These are phyloP conservation scores for Neofusicoccum laricinum DNA, from an alignment of 2,329 filamentous ascomycete genomes.

Conservation along the genomic window DNA sequence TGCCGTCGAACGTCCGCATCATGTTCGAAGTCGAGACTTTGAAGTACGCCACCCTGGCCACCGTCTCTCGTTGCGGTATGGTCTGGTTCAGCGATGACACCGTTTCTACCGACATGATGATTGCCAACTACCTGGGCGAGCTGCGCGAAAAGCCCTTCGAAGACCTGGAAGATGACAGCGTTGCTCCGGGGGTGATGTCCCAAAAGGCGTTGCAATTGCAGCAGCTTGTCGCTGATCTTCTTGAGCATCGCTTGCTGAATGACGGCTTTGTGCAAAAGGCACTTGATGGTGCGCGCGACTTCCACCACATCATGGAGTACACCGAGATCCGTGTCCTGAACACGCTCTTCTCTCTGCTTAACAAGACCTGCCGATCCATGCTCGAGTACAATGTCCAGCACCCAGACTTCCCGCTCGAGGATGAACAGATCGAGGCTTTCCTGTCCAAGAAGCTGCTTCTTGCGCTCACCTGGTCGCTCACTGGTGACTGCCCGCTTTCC, in stretches of 20 bases:
- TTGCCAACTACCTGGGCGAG: slow-evolving; percentile 82
- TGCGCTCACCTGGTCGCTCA: slow-evolving; percentile 91
- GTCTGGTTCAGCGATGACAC: slow-evolving; percentile 99
- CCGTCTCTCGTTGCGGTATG: slow-evolving; percentile 99
- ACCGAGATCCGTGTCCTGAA: slow-evolving; percentile 86
- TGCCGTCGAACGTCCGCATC: slow-evolving; percentile 93
- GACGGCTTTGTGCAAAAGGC: slow-evolving; percentile 80
- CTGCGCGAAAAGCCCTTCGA: slow-evolving; percentile 84
- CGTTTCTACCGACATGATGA: slow-evolving; percentile 88
- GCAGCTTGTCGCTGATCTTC: slow-evolving; percentile 71
- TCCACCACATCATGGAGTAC: slow-evolving; percentile 98
- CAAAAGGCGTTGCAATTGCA: slow-evolving; percentile 75
- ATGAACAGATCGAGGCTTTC: slow-evolving; percentile 85
- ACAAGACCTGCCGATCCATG: slow-evolving; percentile 87
- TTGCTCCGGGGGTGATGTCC: slow-evolving; percentile 53
- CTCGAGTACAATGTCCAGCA: slow-evolving; percentile 97
- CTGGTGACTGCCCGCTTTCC: slow-evolving; percentile 84
- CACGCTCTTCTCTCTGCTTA: slow-evolving; percentile 91
- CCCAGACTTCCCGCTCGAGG: slow-evolving; percentile 86
- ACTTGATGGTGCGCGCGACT: slow-evolving; percentile 70
- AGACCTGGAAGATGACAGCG: slow-evolving; percentile 88
- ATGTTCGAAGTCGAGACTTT: slow-evolving; percentile 99
- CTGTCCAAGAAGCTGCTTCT: slow-evolving; percentile 91
- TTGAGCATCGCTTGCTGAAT: slow-evolving; percentile 70
- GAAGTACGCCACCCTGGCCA: slow-evolving; percentile 95